Evolutionary conservation across 495 filamentous ascomycete genomes (phyloP).

Genomic region (Endocarpon pusillum): DNA sequence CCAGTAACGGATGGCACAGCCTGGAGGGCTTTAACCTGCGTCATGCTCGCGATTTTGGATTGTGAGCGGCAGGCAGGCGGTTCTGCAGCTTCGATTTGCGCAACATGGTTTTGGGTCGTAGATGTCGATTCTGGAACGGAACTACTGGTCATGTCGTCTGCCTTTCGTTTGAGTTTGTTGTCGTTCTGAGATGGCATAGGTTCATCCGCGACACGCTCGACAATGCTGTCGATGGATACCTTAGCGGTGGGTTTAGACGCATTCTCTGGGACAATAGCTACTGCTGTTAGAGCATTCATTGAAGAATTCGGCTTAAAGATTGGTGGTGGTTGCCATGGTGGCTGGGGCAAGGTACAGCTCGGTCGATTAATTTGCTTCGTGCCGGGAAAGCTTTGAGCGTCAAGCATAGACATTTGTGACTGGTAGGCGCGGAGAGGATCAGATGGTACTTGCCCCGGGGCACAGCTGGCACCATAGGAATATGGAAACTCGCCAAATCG

Average conservation of each 20-base stretch:
- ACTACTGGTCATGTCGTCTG: not conserved
- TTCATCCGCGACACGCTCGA: no score
- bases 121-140: constrained; percentile 1
- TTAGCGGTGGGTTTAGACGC: no score
- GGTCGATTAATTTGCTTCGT: no score
- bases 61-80: not conserved
- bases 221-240: no score
- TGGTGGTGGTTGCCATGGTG: no score
- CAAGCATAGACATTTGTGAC: not conserved
- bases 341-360: no score
- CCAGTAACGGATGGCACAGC: not conserved
- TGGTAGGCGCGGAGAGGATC: not conserved
- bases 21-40: no score
- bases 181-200: no score
- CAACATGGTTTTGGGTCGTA: constrained; percentile 7
- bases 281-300: not conserved
- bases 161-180: no score
- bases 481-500: not conserved
- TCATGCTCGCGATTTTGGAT: not conserved
- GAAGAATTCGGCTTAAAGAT: not conserved
- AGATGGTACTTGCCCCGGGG: constrained; percentile 1
- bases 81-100: not conserved
- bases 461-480: not conserved
- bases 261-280: constrained; percentile 1
- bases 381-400: not conserved